A percentile compares a stretch with the other conserved stretches of the same genome.
phyloP scores from a whole-genome alignment of 2,329 filamentous ascomycete genomes.

The Daldinia sp. region DNA sequence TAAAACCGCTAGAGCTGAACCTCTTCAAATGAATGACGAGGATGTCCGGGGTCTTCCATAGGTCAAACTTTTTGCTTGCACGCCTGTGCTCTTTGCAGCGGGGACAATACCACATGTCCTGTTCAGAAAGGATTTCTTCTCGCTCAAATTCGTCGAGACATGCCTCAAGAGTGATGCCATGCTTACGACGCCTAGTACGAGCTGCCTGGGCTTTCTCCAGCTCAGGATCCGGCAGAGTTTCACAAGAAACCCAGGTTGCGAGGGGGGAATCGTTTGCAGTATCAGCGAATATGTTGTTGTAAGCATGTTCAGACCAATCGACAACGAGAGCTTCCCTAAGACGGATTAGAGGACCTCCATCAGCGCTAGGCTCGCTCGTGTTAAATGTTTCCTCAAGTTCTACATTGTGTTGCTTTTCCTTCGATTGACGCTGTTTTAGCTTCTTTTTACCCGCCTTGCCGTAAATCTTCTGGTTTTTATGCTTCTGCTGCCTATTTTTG shows the following conservation, averaged over 20 bases:
- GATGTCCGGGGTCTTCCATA: constrained; percentile 97
- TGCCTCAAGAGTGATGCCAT: constrained; percentile 85
- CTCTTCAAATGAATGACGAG: constrained; percentile 94
- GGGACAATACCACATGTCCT: constrained; percentile 97
- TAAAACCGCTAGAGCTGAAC: constrained; percentile 84
- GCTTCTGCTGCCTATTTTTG: constrained; percentile 51
- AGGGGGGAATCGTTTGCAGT: constrained; percentile 53
- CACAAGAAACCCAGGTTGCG: constrained; percentile 63
- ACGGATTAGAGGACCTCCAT: constrained; percentile 73
- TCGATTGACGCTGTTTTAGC: constrained; percentile 40
- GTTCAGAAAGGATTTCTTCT: constrained; percentile 90
- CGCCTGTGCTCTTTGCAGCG: constrained; percentile 92
- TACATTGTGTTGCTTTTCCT: constrained; percentile 44
- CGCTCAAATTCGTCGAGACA: constrained; percentile 95
- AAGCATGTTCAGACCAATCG: constrained; percentile 80
- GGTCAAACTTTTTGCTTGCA: constrained; percentile 94
- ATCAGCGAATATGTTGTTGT: constrained; percentile 74
- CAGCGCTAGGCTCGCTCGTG: constrained; percentile 48
- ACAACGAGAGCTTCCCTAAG: constrained; percentile 86
- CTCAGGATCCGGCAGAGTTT: constrained; percentile 67
- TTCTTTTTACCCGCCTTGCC: constrained; percentile 59
- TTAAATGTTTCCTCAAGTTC: constrained; percentile 42
- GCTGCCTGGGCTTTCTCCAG: constrained; percentile 69
- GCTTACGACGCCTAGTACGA: constrained; percentile 71
- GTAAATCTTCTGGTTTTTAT: constrained; percentile 52